phyloP scores from a whole-genome alignment of 768 basidiomycete genomes.

The Royoungia palumana region DNA sequence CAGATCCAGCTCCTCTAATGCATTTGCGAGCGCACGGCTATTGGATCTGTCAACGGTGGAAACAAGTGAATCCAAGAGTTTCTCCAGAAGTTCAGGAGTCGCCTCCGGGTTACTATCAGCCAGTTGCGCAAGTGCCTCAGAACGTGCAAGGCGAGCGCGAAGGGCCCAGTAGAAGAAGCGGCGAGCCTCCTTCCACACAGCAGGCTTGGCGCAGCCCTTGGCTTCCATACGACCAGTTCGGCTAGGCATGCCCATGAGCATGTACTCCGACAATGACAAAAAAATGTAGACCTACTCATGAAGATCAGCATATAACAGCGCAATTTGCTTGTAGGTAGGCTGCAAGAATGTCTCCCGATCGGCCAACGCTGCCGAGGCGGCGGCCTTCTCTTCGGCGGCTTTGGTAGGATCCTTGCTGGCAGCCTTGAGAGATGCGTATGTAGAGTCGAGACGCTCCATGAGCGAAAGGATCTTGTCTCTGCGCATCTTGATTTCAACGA shows the following conservation, averaged over 20 bases:
- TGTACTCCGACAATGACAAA: background rate
- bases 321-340: constrained; percentile 92
- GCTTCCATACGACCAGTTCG: constrained; percentile 96
- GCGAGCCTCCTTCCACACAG: constrained; percentile 85
- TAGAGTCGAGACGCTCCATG: constrained; percentile 91
- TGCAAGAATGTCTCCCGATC: constrained; percentile 76
- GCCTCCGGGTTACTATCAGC: constrained; percentile 71
- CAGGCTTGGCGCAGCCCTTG: constrained; percentile 87
- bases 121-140: constrained; percentile 59
- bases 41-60: constrained; percentile 50
- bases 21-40: constrained; percentile 56
- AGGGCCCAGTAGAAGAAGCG: constrained; percentile 93
- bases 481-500: constrained; percentile 97
- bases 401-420: constrained; percentile 74
- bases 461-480: constrained; percentile 85
- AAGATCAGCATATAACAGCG: constrained; percentile 91
- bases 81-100: constrained; percentile 61
- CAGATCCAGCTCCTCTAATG: constrained; percentile 70
- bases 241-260: constrained; percentile 40
- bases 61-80: constrained; percentile 61
- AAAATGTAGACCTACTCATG: constrained; percentile 68
- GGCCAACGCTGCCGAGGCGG: constrained; percentile 64
- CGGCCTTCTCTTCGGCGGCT: constrained; percentile 69
- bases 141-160: constrained; percentile 75
- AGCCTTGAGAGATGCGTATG: constrained; percentile 76